Base-by-base conservation (phyloP, 2,329 filamentous ascomycete genomes). In the Dryadomyces sulphureus region DNA sequence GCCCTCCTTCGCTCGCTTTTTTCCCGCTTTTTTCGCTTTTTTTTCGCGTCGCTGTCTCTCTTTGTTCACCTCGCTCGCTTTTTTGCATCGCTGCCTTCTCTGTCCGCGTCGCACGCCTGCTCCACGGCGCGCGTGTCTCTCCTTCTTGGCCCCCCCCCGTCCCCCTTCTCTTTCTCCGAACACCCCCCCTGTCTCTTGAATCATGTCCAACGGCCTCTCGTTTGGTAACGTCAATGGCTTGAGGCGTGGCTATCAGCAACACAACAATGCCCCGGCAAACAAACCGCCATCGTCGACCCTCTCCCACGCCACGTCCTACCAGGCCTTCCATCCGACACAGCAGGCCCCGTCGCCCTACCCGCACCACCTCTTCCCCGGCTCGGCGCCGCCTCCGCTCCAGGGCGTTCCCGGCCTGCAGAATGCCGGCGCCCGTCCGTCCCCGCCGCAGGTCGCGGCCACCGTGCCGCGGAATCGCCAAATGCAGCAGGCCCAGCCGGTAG, bases 271-370 rank as follows among this genome's bases (percentile, higher is more conserved):
- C 66, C 32, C 70, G 69, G 54, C 64, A 66, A 52, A 74, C 69
- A 52, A 54, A 27, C 52, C 77, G 57, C 69, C 72, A 50, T 72
- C 73, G 24, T 69, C 73, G 35, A 68, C 69, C 20, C 66, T 66
- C 25, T 57, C 72, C 51, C 72, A 72, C 54, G 68, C 70, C 49
- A 68, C 72, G 49, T 68, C 72, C 2, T 77, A 77, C 55, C 72
- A 74, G 57, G 56, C 66, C 17, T 53, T 53, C 46, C 52, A 53
- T 45, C 68, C 72, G 52, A 63, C 67, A 49, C 77, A 77, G 20
- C 48, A 48, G 57, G 59, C 68, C 46, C 62, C 72, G 49, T 62
- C 61, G 48, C 55, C 64, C 19, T 76, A 74, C 51, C 59, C 69
- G 19, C 71, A 73, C 52, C 70, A 73, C 52, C 62, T 77, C 50